These are phyloP conservation scores for Cystoderma amianthinum DNA, from an alignment of 768 basidiomycete species.

Conservation along the genomic window DNA sequence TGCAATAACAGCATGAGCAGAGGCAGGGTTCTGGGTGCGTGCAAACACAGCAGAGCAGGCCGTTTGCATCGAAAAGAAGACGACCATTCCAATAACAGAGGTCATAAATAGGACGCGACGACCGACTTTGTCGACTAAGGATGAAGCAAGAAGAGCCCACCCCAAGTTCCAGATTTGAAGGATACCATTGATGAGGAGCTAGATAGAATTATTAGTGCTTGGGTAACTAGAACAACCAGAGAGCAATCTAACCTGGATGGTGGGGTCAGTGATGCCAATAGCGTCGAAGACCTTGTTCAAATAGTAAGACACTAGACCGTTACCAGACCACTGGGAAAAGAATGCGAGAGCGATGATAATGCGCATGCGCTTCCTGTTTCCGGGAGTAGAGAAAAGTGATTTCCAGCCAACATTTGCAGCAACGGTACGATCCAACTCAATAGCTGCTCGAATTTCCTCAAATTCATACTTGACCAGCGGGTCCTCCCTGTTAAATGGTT, in stretches of 20 bases:
- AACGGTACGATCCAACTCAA: constrained; percentile 60
- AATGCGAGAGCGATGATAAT: too few relatives aligned
- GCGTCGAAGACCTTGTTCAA: too few relatives aligned
- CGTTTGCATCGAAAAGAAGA: too few relatives aligned
- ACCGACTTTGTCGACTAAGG: constrained; percentile 53
- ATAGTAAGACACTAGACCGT: too few relatives aligned
- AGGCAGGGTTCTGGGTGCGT: constrained; percentile 32
- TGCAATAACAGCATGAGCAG: too few relatives aligned
- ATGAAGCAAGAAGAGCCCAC: constrained; percentile 23
- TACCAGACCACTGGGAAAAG: too few relatives aligned
- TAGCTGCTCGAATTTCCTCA: too few relatives aligned
- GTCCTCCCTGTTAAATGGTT: too few relatives aligned
- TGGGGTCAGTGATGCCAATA: too few relatives aligned
- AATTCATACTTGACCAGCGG: too few relatives aligned
- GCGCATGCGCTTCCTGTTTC: constrained; percentile 72
- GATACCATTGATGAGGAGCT: too few relatives aligned
- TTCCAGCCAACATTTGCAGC: constrained; percentile 60
- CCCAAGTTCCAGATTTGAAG: constrained; percentile 76
- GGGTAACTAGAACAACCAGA: constrained; percentile 80
- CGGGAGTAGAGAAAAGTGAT: constrained; percentile 55
- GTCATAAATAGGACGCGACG: constrained; percentile 66
- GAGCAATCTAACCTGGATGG: constrained; percentile 74
- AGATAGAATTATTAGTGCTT: constrained; percentile 78
- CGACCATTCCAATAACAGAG: constrained; percentile 48
- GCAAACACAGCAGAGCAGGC: too few relatives aligned